A percentile compares a stretch with the other conserved stretches of the same genome.
Conservation (phyloP, 495 filamentous ascomycete genomes). For the Hypoxylon lienhwacheense region DNA sequence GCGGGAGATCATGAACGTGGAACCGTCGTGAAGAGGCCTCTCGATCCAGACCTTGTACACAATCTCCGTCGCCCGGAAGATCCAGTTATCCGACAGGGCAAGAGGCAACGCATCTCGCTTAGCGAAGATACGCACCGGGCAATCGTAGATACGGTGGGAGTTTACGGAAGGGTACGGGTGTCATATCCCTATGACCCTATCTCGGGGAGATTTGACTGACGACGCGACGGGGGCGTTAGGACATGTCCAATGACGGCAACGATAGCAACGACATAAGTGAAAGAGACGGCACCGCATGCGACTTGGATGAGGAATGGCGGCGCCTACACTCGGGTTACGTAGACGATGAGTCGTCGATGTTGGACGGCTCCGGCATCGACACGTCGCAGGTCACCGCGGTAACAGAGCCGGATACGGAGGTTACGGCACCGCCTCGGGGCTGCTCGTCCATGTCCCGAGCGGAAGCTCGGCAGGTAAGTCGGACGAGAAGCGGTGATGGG, state of each 20-base stretch:
- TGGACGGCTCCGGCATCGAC: slow-evolving; percentile 44
- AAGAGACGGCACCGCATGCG: slow-evolving; percentile 4
- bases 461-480: slow-evolving; percentile 47
- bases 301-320: slow-evolving; percentile 7
- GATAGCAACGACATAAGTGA: neutral
- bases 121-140: neutral
- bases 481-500: neutral
- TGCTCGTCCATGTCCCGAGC: slow-evolving; percentile 42
- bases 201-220: neutral
- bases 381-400: slow-evolving; percentile 43
- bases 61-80: neutral
- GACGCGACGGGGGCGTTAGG: slow-evolving; percentile 6
- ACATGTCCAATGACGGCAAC: neutral
- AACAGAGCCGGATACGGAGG: slow-evolving; percentile 43
- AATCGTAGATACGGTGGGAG: neutral
- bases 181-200: neutral
- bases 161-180: slow-evolving; percentile 2
- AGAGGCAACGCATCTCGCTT: slow-evolving; percentile 28
- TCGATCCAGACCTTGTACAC: slow-evolving; percentile 26
- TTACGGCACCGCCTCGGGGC: slow-evolving; percentile 12
- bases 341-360: slow-evolving; percentile 40
- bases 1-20: neutral
- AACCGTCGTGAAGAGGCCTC: slow-evolving; percentile 25
- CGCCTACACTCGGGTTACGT: slow-evolving; percentile 32
- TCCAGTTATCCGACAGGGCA: slow-evolving; percentile 4